Evolutionary conservation across 2,329 filamentous ascomycete genomes (phyloP).

Genomic region (Dothiorella sarmentorum): DNA sequence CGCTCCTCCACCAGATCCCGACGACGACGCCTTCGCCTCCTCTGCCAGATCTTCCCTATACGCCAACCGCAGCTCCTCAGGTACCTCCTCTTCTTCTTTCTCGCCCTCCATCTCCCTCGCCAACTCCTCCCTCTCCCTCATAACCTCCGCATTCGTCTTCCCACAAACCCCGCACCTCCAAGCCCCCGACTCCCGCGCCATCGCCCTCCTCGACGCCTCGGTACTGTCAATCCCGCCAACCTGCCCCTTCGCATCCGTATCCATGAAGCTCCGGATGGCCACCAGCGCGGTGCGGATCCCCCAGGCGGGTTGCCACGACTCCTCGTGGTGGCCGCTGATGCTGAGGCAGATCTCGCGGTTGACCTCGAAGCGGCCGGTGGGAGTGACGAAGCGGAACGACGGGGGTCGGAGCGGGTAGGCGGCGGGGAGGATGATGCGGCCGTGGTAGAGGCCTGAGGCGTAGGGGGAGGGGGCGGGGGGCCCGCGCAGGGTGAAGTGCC

Average conservation of each 20-base stretch:
- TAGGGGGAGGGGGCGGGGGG: constrained; percentile 77
- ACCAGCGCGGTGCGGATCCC: constrained; percentile 84
- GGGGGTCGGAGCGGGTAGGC: constrained; percentile 90
- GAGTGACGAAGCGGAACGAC: constrained; percentile 91
- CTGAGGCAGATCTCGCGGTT: constrained; percentile 96
- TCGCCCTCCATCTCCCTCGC: constrained; percentile 45
- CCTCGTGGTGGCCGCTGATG: constrained; percentile 93
- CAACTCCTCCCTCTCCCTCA: constrained; percentile 64
- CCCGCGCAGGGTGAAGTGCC: constrained; percentile 96
- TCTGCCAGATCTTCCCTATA: constrained; percentile 68
- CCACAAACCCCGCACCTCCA: constrained; percentile 72
- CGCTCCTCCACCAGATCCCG: background rate
- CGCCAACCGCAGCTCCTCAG: constrained; percentile 60
- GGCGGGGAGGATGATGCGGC: constrained; percentile 85
- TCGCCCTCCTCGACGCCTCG: constrained; percentile 56
- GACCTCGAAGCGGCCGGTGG: constrained; percentile 87
- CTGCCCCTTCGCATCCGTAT: constrained; percentile 81
- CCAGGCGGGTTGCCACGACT: constrained; percentile 99
- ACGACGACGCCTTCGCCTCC: constrained; percentile 17
- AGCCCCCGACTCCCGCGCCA: constrained; percentile 63
- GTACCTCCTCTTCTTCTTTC: constrained; percentile 45
- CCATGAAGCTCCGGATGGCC: constrained; percentile 85
- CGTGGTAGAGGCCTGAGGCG: constrained; percentile 83
- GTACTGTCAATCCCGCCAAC: constrained; percentile 73
- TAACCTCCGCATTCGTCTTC: constrained; percentile 69